Evolutionary conservation across 2,329 filamentous ascomycete genomes (phyloP), one percentile per base, ranked within the genome.

Genomic region (Xylariaceae sp.): DNA sequence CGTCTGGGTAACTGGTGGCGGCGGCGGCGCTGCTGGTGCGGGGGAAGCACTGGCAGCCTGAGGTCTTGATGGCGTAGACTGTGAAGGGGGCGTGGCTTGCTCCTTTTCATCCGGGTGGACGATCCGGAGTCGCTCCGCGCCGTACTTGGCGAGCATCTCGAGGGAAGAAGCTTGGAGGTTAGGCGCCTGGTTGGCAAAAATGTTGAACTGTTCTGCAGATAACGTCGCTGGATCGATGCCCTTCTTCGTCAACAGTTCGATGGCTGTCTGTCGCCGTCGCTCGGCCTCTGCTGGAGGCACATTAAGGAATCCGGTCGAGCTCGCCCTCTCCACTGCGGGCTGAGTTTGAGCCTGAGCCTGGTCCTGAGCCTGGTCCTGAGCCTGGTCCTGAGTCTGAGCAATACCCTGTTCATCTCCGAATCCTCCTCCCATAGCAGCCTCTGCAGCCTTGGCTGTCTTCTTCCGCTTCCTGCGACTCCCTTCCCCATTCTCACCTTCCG

Each of bases 171-270:
- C 60, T 46, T 79, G 76, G 5, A 78, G 56, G 3, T 70, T 65
- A 0, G 74, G 73, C 1, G 74, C 69, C 55, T 80, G 76, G 38
- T 80, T 79, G 7, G 74, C 65, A 47, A 80, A 76, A 12, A 78
- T 79, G 47, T 62, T 69, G 44, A 79, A 76, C 50, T 79, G 75
- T 31, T 78, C 74, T 3, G 57, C 45, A 0, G 71, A 74, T 8
- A 79, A 59, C 0, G 73, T 71, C 2, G 62, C 58, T 1, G 72
- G 73, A 26, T 75, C 67, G n/a, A 79, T 66, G 4, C 63, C 65
- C n/a, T 59, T 66, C 2, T 64, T 62, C 2, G 32, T 57, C 4
- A 79, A 64, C 19, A 77, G 60, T 16, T 61, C 59, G n/a, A 64
- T 62, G 5, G 76, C 74, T 6, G 63, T 62, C 8, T 72, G 66